These are phyloP conservation scores for Exserohilum turcica DNA, from an alignment of 2,329 filamentous ascomycete genomes.

Conservation along the genomic window DNA sequence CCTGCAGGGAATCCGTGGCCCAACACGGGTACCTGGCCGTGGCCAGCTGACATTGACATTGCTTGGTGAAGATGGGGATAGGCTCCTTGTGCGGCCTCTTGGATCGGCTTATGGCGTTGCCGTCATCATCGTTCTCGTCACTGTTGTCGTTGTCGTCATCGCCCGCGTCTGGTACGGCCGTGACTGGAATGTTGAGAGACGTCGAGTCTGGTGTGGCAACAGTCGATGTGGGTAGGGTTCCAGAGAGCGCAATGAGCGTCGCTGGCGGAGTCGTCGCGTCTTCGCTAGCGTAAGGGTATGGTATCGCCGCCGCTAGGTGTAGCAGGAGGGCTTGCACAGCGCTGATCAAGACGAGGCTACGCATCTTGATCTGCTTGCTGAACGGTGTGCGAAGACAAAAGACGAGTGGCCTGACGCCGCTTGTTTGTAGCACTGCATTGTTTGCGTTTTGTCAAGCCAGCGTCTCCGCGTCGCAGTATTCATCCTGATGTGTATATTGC, in stretches of 20 bases:
- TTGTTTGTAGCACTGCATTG: slow-evolving; percentile 7
- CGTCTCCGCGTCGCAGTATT: slow-evolving; percentile 2
- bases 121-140: slow-evolving; percentile 6
- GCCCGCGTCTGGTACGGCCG: slow-evolving; percentile 14
- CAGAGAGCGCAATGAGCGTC: slow-evolving; percentile 8
- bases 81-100: slow-evolving; percentile 58
- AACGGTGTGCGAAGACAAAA: background rate
- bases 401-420: background rate
- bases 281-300: slow-evolving; percentile 15
- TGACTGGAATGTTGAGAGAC: slow-evolving; percentile 32
- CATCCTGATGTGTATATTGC: slow-evolving; percentile 14
- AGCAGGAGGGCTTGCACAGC: slow-evolving; percentile 6
- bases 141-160: slow-evolving; percentile 5
- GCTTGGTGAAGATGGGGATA: slow-evolving; percentile 62
- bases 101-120: slow-evolving; percentile 2
- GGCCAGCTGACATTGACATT: slow-evolving; percentile 47
- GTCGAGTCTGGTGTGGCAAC: slow-evolving; percentile 19
- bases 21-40: slow-evolving; percentile 37
- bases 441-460: slow-evolving; percentile 9
- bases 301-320: slow-evolving; percentile 17
- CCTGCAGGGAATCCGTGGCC: slow-evolving; percentile 37
- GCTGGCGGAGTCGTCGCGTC: slow-evolving; percentile 3
- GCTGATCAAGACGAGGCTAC: slow-evolving; percentile 11
- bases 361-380: slow-evolving; percentile 20
- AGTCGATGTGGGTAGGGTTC: slow-evolving; percentile 21